phyloP scores from a whole-genome alignment of 441 rosid species.

The Erodium chrysanthum region DNA sequence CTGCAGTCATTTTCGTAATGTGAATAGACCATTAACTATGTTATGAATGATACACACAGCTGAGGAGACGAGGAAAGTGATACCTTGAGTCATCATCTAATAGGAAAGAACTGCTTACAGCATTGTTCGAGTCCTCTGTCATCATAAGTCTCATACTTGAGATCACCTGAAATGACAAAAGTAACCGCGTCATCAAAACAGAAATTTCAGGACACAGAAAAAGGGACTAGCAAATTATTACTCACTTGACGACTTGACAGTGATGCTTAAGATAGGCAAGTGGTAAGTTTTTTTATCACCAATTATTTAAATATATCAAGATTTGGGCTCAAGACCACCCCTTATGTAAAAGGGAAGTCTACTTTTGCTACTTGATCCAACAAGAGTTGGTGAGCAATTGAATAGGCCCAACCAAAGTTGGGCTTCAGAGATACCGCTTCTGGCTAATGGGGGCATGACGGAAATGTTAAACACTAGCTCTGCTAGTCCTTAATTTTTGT shows the following conservation, averaged over 20 bases:
- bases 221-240: constrained; percentile 22
- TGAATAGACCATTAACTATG: background rate
- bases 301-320: too few relatives aligned
- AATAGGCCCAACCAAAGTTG: too few relatives aligned
- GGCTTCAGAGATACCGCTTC: background rate
- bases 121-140: constrained; percentile 97
- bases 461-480: background rate
- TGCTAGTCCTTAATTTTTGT: background rate
- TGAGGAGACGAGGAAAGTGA: constrained; percentile 12
- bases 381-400: too few relatives aligned
- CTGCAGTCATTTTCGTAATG: constrained; percentile 33
- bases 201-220: constrained; percentile 26
- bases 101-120: constrained; percentile 89
- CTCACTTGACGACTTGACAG: too few relatives aligned
- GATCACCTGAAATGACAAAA: constrained; percentile 45
- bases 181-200: background rate
- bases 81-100: constrained; percentile 97
- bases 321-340: too few relatives aligned
- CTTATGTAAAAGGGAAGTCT: too few relatives aligned
- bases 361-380: too few relatives aligned
- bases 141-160: constrained; percentile 88
- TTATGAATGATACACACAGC: background rate
- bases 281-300: background rate
- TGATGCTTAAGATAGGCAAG: background rate
- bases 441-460: background rate